Base-by-base conservation (phyloP, 1,284 basidiomycete species). In the Mrakiaceae sp. region DNA sequence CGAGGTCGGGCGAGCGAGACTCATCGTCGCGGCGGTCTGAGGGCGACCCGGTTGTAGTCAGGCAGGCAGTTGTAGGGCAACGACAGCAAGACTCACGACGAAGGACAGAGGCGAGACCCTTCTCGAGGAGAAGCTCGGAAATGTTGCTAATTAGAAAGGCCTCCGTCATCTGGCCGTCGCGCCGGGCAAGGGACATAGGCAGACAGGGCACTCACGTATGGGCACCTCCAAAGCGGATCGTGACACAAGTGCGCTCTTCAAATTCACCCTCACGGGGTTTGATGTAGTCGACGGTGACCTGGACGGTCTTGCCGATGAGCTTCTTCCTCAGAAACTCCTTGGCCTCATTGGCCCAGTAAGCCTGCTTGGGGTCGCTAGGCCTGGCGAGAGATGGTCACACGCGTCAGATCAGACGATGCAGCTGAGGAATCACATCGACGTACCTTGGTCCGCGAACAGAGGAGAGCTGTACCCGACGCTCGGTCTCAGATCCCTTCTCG, bases 191-290 rank as follows among this genome's bases (percentile, higher is more conserved):
- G 42, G 40, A 14, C 44, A 10, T 39, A 5, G 16, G 39, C n/a
- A 8, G 10, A 27, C 11, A 16, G 48, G 10, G 58, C 9, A 78
- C 81, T 70, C 72, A 90, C 87, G 81, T 78, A 71, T 85, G 86
- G 70, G 86, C 84, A 47, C 81, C 83, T n/a, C 90, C 89, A 70
- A 87, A 89, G 61, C 87, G 86, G 69, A 96, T 79, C 5, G 92
- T 95, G 1, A 86, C 90, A 72, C 89, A 92, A 75, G 95, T 90
- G 60, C 90, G 84, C 75, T 93, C 91, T 63, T 95, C 94, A 70
- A 84, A 96, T 66, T 94, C 90, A 60, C 92, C 93, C 70, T 97
- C 94, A 64, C 83, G 83, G n/a, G 92, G 90, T 68, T 90, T 87
- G 70, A 93, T 76, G 71, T 95, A 97, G 77, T 97, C 93, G 62